phyloP scores from a whole-genome alignment of 164 flowering plant genomes.

The Kingdonia uniflora region DNA sequence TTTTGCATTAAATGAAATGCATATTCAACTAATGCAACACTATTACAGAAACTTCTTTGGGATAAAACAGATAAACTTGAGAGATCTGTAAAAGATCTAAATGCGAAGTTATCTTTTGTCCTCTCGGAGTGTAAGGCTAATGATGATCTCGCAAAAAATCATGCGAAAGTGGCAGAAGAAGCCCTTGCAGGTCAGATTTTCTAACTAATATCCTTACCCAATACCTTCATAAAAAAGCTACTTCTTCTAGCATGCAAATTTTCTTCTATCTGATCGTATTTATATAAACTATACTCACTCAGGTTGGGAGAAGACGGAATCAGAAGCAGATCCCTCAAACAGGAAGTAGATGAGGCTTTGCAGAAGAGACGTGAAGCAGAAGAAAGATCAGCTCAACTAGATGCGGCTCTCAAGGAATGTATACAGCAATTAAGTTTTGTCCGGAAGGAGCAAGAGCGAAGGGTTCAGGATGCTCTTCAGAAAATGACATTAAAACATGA shows the following conservation, averaged over 20 bases:
- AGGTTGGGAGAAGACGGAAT: constrained; percentile 10
- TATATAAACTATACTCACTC: background rate
- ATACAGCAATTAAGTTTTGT: constrained; percentile 2
- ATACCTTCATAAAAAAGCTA: background rate
- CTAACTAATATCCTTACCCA: too few relatives aligned
- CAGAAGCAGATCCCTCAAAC: constrained; percentile 4
- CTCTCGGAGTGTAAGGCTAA: constrained; percentile 43
- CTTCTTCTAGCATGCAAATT: too few relatives aligned
- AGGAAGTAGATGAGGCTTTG: constrained; percentile 3
- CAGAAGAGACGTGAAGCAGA: constrained; percentile 2
- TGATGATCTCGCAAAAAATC: constrained; percentile 62
- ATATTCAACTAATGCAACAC: background rate
- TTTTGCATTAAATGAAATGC: background rate
- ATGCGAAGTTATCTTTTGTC: constrained; percentile 58
- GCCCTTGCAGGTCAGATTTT: constrained; percentile 45
- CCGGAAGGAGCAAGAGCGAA: constrained; percentile 5
- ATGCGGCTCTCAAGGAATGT: constrained; percentile 9
- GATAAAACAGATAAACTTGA: constrained; percentile 26
- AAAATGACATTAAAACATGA: background rate
- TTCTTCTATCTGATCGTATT: background rate
- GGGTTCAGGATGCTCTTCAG: background rate
- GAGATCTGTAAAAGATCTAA: constrained; percentile 28
- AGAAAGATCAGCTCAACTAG: constrained; percentile 3
- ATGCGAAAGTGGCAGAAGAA: constrained; percentile 53
- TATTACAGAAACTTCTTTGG: constrained; percentile 17